Evolutionary conservation across 2,329 filamentous ascomycete genomes (phyloP).

Genomic region (Alternaria triticimaculans): DNA sequence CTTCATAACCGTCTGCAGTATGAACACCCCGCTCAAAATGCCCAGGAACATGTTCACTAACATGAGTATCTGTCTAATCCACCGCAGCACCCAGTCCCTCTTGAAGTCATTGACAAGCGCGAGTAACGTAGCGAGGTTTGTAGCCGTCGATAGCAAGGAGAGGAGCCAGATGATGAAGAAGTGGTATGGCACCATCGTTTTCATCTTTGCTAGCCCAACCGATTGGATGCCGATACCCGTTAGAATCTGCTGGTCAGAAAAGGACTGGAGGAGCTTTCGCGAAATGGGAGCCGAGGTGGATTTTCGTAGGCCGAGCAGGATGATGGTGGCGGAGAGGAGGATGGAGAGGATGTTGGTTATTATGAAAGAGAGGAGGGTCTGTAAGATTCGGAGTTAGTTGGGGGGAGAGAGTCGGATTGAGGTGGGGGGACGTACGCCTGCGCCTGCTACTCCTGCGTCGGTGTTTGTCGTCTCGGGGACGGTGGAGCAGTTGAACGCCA

Average conservation of each 20-base stretch:
- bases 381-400: not conserved
- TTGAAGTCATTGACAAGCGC: conserved; percentile 70
- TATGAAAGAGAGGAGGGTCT: conserved; percentile 70
- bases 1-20: conserved; percentile 62
- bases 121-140: conserved; percentile 70
- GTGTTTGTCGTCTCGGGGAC: conserved; percentile 56
- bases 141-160: conserved; percentile 68
- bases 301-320: conserved; percentile 61
- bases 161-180: conserved; percentile 76
- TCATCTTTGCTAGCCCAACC: conserved; percentile 66
- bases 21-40: conserved; percentile 62
- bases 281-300: conserved; percentile 59
- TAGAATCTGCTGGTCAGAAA: conserved; percentile 73
- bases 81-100: conserved; percentile 70
- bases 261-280: conserved; percentile 69
- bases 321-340: conserved; percentile 61
- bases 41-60: conserved; percentile 68
- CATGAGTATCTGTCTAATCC: conserved; percentile 71
- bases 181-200: conserved; percentile 68
- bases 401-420: not conserved
- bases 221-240: conserved; percentile 73
- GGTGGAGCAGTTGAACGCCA: conserved; percentile 49
- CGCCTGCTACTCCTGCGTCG: conserved; percentile 65
- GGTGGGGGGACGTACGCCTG: conserved; percentile 55
- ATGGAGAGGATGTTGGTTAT: conserved; percentile 67